Evolutionary conservation across 2,329 filamentous ascomycete species (phyloP), one percentile per base, ranked within the genome.

Genomic region (Xylaria arbuscula): DNA sequence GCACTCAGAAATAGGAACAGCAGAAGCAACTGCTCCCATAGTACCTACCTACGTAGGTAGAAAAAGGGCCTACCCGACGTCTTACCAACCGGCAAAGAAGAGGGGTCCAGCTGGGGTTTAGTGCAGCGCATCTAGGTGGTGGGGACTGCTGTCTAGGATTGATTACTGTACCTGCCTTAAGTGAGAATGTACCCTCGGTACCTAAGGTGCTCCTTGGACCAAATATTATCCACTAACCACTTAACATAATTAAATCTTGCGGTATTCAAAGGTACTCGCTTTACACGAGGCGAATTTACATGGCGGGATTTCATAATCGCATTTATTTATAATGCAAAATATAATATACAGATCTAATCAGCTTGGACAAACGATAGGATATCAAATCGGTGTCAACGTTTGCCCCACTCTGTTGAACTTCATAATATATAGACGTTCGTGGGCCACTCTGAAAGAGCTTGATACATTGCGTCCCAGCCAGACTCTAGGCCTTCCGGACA

Each of bases 401-500:
- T 36, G 28, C 1, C 28, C 2, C 13, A 6, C 15, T 1, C 10
- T n/a, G n/a, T 13, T 38, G 45, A 32, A 15, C 40, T 19, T 8
- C 34, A 15, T 42, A 3, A 40, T 15, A 10, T 40, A 15, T 40
- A 10, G 4, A 40, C 38, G 11, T 4, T 40, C 9, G 38, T 10
- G 38, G 38, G n/a, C n/a, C n/a, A n/a, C n/a, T n/a, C n/a, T n/a
- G n/a, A n/a, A n/a, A n/a, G n/a, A n/a, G n/a, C n/a, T n/a, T n/a
- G n/a, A n/a, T 28, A 28, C 28, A 28, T 2, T 5, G 5, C 19
- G 19, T 9, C 3, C 24, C 36, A 4, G n/a, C 51, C 54, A 11
- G 2, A 56, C 15, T 64, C 47, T 60, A 66, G 13, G 45, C 55
- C 48, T 73, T 70, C 53, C 70, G 58, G 11, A 74, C 69, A 67